Evolutionary conservation across 2,329 filamentous ascomycete species (phyloP), one percentile per base, ranked within the genome.

Genomic region (Neodidymelliopsis sp.): DNA sequence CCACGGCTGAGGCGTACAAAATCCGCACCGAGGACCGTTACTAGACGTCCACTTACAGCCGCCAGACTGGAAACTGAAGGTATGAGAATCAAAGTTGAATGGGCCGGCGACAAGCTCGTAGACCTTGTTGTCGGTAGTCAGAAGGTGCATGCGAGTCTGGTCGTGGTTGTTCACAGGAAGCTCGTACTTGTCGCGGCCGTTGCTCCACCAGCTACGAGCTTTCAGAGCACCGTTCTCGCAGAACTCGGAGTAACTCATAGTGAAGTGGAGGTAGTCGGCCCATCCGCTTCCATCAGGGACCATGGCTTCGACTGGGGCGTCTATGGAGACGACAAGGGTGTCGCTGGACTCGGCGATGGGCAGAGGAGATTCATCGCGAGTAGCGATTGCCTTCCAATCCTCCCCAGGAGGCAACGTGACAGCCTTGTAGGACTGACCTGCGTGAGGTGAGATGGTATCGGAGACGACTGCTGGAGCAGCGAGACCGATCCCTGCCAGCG

Each of bases 181-280:
- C 13, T 38, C 20, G 12, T 37, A 34, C 7, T 6, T 28, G 2
- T 13, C 13, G 4, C 13, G 38, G 5, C 38, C 44, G 18, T 27
- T 39, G 24, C 29, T 13, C 10, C 18, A 9, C 36, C 30, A 40
- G 24, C 36, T 37, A 2, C 36, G 29, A 4, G 44, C 37, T 11
- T 41, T 41, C 16, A 39, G 44, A 7, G 18, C 37, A 8, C 44
- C 44, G 15, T 30, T 36, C 15, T 48, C 44, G 24, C 44, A 48
- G 30, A 28, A 48, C 11, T 48, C 44, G 11, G 37, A 45, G 20
- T 31, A 18, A 15, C 33, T 45, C 19, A 45, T 34, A 12, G 12
- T 18, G 42, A 38, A n/a, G 15, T 27, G 34, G 42, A 25, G 33
- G 19, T 31, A 20, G 6, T 45, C 38, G 4, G 31, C 27, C 12